Conservation (phyloP, 768 basidiomycete genomes). For the Collybia sp. region DNA sequence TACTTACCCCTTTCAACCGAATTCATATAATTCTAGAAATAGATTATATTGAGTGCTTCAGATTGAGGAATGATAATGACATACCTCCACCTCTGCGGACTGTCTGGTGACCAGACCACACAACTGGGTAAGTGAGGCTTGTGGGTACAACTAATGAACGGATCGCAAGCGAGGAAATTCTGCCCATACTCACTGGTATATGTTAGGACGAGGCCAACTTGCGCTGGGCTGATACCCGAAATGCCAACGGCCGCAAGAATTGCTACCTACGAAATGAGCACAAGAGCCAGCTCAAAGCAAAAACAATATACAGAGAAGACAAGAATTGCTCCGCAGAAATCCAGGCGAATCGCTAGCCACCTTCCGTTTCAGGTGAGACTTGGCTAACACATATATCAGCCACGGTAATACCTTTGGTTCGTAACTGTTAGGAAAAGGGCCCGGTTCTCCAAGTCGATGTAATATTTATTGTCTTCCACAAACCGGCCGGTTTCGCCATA, state of each 20-base stretch:
- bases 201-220: slow-evolving; percentile 70
- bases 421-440: slow-evolving; percentile 62
- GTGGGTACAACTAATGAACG: slow-evolving; percentile 1
- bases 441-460: slow-evolving; percentile 72
- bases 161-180: neutral
- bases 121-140: slow-evolving; percentile 47
- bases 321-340: slow-evolving; percentile 60
- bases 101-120: slow-evolving; percentile 53
- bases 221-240: slow-evolving; percentile 55
- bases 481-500: slow-evolving; percentile 66
- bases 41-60: slow-evolving; percentile 1
- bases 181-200: slow-evolving; percentile 44
- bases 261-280: slow-evolving; percentile 40
- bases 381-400: neutral
- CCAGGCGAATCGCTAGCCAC: slow-evolving; percentile 71
- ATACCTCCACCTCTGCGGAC: slow-evolving; percentile 61
- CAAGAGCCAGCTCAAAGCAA: neutral
- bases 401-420: slow-evolving; percentile 48
- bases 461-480: slow-evolving; percentile 55
- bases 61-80: slow-evolving; percentile 2
- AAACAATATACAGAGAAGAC: slow-evolving; percentile 41
- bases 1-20: slow-evolving; percentile 52
- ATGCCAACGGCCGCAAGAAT: slow-evolving; percentile 57
- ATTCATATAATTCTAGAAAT: slow-evolving; percentile 57
- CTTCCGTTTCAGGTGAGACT: slow-evolving; percentile 17